Conservation (phyloP, 2,329 filamentous ascomycete species). For the Zymoseptoria ardabiliae region DNA sequence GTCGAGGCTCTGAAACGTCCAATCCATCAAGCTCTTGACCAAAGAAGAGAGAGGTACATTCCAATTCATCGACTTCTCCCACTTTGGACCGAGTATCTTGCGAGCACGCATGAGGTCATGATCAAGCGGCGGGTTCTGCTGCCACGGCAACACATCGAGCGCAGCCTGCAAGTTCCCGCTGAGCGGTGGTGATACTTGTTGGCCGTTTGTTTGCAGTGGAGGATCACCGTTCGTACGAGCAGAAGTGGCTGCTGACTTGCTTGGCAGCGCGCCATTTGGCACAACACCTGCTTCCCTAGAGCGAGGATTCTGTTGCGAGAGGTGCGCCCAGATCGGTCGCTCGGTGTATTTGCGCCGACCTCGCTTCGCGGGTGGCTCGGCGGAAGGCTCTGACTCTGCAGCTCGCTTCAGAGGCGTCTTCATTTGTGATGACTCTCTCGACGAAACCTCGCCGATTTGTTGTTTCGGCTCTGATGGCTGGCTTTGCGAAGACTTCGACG, state of each 20-base stretch:
- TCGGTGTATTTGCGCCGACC: slow-evolving; percentile 23
- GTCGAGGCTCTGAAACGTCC: slow-evolving; percentile 20
- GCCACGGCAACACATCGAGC: neutral
- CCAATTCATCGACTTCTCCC: slow-evolving; percentile 27
- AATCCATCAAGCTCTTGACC: slow-evolving; percentile 21
- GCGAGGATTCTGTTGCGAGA: slow-evolving; percentile 24
- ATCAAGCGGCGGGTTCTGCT: slow-evolving; percentile 16
- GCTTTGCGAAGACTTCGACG: neutral
- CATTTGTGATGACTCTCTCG: neutral
- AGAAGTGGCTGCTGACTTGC: slow-evolving; percentile 6
- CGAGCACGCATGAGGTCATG: slow-evolving; percentile 21
- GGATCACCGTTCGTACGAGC: neutral
- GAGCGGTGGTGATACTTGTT: neutral
- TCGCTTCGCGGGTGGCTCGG: slow-evolving; percentile 24
- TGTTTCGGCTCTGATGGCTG: neutral
- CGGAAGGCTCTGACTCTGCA: slow-evolving; percentile 17
- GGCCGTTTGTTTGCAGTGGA: slow-evolving; percentile 3
- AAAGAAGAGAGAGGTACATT: slow-evolving; percentile 20
- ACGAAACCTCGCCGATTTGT: neutral
- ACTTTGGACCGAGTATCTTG: slow-evolving; percentile 18
- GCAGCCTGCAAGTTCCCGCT: neutral
- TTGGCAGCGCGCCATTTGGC: slow-evolving; percentile 4
- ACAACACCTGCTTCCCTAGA: neutral
- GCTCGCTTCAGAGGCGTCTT: slow-evolving; percentile 20
- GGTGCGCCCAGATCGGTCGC: slow-evolving; percentile 29